Base-by-base conservation (phyloP, 116 monocot genomes). In the Trichopus zeylanicus region DNA sequence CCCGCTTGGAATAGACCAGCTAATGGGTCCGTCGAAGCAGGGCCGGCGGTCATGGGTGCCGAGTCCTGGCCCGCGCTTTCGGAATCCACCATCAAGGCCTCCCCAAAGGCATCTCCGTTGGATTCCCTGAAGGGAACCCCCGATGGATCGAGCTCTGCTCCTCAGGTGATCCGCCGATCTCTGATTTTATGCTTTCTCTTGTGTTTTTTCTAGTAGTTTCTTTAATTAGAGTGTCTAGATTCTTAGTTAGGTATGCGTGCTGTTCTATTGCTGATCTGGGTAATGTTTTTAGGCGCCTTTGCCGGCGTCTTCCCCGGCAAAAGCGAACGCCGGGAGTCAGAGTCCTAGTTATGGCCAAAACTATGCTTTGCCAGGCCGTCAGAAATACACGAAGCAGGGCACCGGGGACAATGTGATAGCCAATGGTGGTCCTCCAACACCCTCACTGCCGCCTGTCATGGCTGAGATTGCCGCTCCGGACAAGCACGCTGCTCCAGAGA, bases 31-130 rank as follows among this genome's bases (percentile, higher is more conserved):
- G 48, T 38, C 24, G 76, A 76, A 64, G 34, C 49, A 11, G 70
- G 67, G 21, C 70, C 64, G 5, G n/a, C n/a, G n/a, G 71, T 80
- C 58, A 75, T 83, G 75, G 77, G 66, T 19, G 66, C 80, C 9
- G 58, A 35, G n/a, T 74, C 72, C 46, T 86, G 81, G 86, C 80
- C 86, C 6, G 74, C 81, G 18, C 78, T 81, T n/a, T 71, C 77
- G 15, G 77, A 71, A 48, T 46, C 77, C 26, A 28, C 86, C 51
- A 73, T 35, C 64, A n/a, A n/a, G n/a, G 51, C 70, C 34, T 59
- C 69, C 12, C 58, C 62, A 3, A 75, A 78, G 53, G 68, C 75
- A 10, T 68, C 70, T 4, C 68, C 85, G 8, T n/a, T n/a, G n/a
- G 76, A 78, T 19, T 69, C 80, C 7, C 27, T 63, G 13, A 70